Conservation (phyloP, 2,329 filamentous ascomycete species). For the Colletotrichum sansevieriae region DNA sequence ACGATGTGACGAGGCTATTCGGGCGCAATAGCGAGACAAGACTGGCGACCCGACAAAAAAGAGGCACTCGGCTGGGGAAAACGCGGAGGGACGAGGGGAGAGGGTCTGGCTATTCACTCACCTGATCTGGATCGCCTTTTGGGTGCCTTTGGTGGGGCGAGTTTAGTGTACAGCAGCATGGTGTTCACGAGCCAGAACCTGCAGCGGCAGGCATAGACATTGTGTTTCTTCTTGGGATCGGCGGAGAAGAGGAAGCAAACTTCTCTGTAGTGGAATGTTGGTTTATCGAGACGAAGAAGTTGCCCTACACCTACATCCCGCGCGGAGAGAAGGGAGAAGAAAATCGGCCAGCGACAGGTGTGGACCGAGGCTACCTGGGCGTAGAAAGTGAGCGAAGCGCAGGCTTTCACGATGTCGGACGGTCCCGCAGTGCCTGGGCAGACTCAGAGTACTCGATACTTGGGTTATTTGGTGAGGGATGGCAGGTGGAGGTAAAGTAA, state of each 20-base stretch:
- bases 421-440: conserved; percentile 24
- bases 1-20: conserved; percentile 30
- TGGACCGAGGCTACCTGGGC: conserved; percentile 39
- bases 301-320: conserved; percentile 38
- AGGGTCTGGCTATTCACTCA: conserved; percentile 52
- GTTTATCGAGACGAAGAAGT: conserved; percentile 22
- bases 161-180: conserved; percentile 71
- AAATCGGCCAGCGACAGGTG: conserved; percentile 11
- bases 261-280: conserved; percentile 32
- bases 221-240: conserved; percentile 18
- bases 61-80: conserved; percentile 24
- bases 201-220: conserved; percentile 38
- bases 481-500: conserved; percentile 23
- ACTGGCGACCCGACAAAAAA: conserved; percentile 3
- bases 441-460: conserved; percentile 1
- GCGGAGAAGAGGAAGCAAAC: conserved; percentile 2
- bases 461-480: conserved; percentile 20
- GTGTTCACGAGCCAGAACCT: conserved; percentile 43
- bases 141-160: conserved; percentile 68
- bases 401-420: conserved; percentile 38
- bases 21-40: conserved; percentile 28
- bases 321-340: conserved; percentile 24
- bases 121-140: conserved; percentile 72
- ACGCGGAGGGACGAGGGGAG: conserved; percentile 10
- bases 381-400: conserved; percentile 36